Conservation (phyloP, 2,329 filamentous ascomycete genomes). For the Xylaria sp. region DNA sequence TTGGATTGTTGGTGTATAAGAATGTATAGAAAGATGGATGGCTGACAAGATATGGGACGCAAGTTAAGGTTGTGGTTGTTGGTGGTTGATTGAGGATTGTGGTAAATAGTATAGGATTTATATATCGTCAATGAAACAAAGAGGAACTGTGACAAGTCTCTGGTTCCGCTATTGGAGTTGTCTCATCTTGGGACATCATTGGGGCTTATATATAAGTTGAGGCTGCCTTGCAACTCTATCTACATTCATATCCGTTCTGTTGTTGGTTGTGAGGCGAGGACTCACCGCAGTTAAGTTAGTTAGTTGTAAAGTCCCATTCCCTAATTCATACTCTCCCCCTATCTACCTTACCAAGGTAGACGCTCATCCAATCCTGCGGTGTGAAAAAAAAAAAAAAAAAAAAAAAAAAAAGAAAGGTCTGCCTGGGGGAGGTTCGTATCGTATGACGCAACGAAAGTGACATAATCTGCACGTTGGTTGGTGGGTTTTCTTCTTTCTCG, state of each 20-base stretch:
- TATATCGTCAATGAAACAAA: not conserved
- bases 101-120: not conserved
- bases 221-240: not conserved
- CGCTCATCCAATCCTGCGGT: not conserved
- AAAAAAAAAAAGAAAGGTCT: not conserved
- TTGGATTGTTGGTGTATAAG: too few relatives aligned
- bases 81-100: not conserved
- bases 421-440: not conserved
- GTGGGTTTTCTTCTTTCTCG: not conserved
- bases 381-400: not conserved
- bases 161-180: not conserved
- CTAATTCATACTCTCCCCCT: not conserved
- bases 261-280: not conserved
- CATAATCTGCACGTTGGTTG: not conserved
- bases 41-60: too few relatives aligned
- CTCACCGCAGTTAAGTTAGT: not conserved
- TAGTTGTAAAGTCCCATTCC: conserved; percentile 9
- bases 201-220: conserved; percentile 21
- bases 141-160: not conserved
- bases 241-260: not conserved
- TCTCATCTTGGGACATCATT: conserved; percentile 14
- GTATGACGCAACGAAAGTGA: not conserved
- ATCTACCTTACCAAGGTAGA: not conserved
- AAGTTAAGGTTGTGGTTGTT: not conserved
- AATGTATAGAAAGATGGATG: not conserved